Percentiles rank a stretch among this genome's conserved stretches.
These are phyloP conservation scores for Penicillium atrosanguineum DNA, from an alignment of 495 filamentous ascomycete species.

Conservation along the genomic window DNA sequence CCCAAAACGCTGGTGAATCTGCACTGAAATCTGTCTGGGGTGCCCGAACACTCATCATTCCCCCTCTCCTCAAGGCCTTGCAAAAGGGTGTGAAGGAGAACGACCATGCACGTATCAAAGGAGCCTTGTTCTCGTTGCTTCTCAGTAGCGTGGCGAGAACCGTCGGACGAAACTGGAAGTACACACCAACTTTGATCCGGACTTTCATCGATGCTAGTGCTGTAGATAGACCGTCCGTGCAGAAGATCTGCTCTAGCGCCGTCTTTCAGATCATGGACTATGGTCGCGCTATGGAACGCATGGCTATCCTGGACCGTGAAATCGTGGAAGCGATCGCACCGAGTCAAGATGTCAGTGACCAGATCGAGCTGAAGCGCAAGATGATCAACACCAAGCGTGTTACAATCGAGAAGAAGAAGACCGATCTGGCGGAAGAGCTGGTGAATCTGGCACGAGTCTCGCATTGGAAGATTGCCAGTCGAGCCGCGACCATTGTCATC, in stretches of 20 bases:
- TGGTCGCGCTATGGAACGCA: constrained; percentile 75
- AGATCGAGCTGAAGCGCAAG: constrained; percentile 64
- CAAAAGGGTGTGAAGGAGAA: constrained; percentile 77
- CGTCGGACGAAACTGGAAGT: constrained; percentile 86
- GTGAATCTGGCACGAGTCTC: constrained; percentile 71
- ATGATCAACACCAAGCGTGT: constrained; percentile 70
- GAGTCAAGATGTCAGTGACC: constrained; percentile 57
- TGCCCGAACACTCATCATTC: constrained; percentile 81
- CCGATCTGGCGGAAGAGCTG: constrained; percentile 74
- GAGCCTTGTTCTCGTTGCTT: constrained; percentile 82
- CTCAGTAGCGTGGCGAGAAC: constrained; percentile 89
- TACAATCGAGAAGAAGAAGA: constrained; percentile 79
- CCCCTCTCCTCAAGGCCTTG: constrained; percentile 74
- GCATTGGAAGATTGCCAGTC: constrained; percentile 93
- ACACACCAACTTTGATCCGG: constrained; percentile 78
- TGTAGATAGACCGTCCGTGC: constrained; percentile 90
- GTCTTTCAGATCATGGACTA: constrained; percentile 89
- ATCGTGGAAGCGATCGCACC: constrained; percentile 73
- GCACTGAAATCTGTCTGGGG: constrained; percentile 91
- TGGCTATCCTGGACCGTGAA: constrained; percentile 79
- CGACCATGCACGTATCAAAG: constrained; percentile 89
- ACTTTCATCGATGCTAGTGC: constrained; percentile 86
- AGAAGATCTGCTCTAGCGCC: constrained; percentile 78
- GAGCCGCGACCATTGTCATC: constrained; percentile 83
- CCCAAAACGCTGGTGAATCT: constrained; percentile 87